Percentiles rank a stretch among this genome's conserved stretches.
Evolutionary conservation across 169 alveolate species (phyloP).

Genomic region (Sarcocystis neurona): DNA sequence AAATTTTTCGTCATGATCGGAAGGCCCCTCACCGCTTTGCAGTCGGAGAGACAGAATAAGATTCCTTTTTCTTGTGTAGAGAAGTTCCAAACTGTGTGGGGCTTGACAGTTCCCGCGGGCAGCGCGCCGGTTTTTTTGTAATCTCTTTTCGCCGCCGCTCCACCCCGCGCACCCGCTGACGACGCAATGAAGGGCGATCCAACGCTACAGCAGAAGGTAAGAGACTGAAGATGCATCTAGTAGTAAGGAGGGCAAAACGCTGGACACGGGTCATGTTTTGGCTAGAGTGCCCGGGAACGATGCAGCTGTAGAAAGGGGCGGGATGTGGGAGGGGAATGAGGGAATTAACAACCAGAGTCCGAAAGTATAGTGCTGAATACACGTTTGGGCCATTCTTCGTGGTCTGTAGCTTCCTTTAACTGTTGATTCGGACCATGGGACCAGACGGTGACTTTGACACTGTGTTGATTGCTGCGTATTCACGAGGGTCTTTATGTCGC

Average conservation of each 20-base stretch:
- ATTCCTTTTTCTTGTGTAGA: too few species aligned
- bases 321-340: background rate
- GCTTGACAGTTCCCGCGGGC: too few species aligned
- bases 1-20: too few species aligned
- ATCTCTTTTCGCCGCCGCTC: background rate
- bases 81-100: too few species aligned
- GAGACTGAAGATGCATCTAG: background rate
- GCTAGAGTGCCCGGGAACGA: background rate
- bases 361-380: background rate
- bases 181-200: constrained; percentile 22
- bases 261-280: background rate
- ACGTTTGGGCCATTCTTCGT: background rate
- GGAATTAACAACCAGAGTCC: background rate
- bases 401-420: too few species aligned
- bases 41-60: too few species aligned
- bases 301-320: background rate
- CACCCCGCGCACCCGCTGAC: background rate
- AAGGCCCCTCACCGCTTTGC: too few species aligned
- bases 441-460: too few species aligned
- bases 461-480: too few species aligned
- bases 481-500: too few species aligned
- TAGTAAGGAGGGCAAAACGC: background rate
- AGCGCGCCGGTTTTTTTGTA: constrained; percentile 19
- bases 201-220: constrained; percentile 36
- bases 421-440: too few species aligned